Percentiles rank a stretch among this genome's conserved stretches.
phyloP scores from a whole-genome alignment of 2,329 filamentous ascomycete genomes.

The Trichophyton equinum region DNA sequence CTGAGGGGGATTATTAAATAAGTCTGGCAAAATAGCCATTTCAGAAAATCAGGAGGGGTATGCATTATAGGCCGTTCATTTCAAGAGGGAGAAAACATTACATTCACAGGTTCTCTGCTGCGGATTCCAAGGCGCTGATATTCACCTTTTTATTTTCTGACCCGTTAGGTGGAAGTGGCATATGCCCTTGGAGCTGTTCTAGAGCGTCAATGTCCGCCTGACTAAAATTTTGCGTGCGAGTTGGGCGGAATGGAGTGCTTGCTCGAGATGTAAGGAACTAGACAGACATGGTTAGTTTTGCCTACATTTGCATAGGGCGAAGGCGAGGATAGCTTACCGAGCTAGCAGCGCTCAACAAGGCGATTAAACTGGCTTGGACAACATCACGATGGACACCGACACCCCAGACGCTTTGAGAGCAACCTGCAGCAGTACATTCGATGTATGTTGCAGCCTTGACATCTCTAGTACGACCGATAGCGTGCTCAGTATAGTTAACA shows the following conservation, averaged over 20 bases:
- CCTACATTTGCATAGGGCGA: background rate
- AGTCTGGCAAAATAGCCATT: background rate
- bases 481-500: conserved; percentile 90
- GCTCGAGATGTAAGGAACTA: conserved; percentile 63
- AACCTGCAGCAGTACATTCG: conserved; percentile 61
- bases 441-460: conserved; percentile 95
- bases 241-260: conserved; percentile 50
- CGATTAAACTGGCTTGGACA: conserved; percentile 76
- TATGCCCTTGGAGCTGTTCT: conserved; percentile 26
- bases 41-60: background rate
- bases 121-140: conserved; percentile 11
- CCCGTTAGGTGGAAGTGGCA: conserved; percentile 14
- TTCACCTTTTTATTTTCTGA: conserved; percentile 18
- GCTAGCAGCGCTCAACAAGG: conserved; percentile 70
- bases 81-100: background rate
- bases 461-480: conserved; percentile 65
- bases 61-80: background rate
- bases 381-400: conserved; percentile 88
- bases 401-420: conserved; percentile 67
- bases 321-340: conserved; percentile 49
- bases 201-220: conserved; percentile 34
- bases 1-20: background rate
- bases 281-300: background rate
- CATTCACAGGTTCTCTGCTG: conserved; percentile 10
- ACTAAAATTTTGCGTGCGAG: conserved; percentile 41